A percentile compares a stretch with the other conserved stretches of the same genome.
phyloP scores from a whole-genome alignment of 345 rosid species.

The Eucalyptus lansdowneana region DNA sequence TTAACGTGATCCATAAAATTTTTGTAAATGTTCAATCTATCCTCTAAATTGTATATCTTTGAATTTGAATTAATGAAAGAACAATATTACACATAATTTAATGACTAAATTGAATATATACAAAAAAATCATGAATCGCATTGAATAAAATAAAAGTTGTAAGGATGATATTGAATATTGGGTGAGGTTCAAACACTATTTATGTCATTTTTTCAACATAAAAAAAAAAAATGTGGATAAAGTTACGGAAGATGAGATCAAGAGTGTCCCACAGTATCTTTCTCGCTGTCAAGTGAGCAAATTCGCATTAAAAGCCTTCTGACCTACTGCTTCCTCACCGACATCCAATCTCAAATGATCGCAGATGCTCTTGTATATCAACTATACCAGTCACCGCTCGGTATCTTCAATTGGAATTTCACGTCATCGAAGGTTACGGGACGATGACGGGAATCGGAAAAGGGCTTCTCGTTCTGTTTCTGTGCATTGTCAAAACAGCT shows the following conservation, averaged over 20 bases:
- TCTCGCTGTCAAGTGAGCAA: neutral
- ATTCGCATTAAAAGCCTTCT: neutral
- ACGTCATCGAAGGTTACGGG: neutral
- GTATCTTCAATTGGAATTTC: neutral
- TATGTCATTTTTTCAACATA: neutral
- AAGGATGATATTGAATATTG: neutral
- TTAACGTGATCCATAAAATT: rapidly evolving
- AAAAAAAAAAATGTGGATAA: neutral
- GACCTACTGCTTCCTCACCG: neutral
- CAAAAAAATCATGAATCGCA: no score
- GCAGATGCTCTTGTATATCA: neutral
- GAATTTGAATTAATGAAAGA: no score
- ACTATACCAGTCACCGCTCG: neutral
- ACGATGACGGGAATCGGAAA: neutral
- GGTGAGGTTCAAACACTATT: neutral
- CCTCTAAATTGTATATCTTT: no score
- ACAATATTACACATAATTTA: neutral
- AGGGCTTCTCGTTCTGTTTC: neutral
- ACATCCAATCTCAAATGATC: neutral
- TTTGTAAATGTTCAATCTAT: no score
- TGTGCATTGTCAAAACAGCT: neutral
- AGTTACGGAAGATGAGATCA: neutral
- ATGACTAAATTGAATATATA: no score
- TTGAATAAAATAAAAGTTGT: no score
- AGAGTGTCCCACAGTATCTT: neutral